Evolutionary conservation across 176 grass and related monocot species (phyloP), one percentile per base, ranked within the genome.

Genomic region (Oryza officinalis): DNA sequence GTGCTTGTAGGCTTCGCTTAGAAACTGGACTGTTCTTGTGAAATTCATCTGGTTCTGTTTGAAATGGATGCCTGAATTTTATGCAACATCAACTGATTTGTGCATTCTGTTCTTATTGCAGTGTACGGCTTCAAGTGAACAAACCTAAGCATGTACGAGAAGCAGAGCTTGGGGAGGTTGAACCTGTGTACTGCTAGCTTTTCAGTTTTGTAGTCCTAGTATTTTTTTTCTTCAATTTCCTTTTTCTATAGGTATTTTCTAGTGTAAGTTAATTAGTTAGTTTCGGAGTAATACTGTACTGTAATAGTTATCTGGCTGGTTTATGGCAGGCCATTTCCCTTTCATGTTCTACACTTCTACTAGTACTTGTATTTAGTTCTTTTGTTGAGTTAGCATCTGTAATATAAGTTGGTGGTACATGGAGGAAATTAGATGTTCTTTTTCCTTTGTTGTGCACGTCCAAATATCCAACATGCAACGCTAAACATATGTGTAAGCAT

Each of bases 131-230:
- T 32, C 31, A 32, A 32, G 31, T 32, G 31, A 32, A 32, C 31
- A 32, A 32, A 32, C 31, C 31, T 32, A 32, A 22, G 20, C 80
- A 57, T 69, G 23, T 9, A 33, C 27, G 10, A 71, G 72, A 60
- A 77, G 54, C 32, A 27, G 41, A 85, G 64, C 64, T 76, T 38
- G 30, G 69, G 69, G 41, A 77, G 63, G 41, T 47, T 43, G 57
- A 44, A 41, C 54, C 78, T 52, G 31, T 27, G 65, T 57, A 15
- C 23, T 65, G 20, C 71, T 72, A 49, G 18, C 59, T 77, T 84
- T 90, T 47, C 79, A 86, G 11, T 87, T 90, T 90, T 90, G 83
- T 83, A 86, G 88, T 68, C 11, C 10, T 82, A 73, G 73, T 37
- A 11, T 10, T 30, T 35, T 31, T 0, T 60, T 46, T 33, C n/a